Percentiles rank a stretch among this genome's conserved stretches.
phyloP scores from a whole-genome alignment of 164 flowering plant species.

The Magnolia kwangsiensis region DNA sequence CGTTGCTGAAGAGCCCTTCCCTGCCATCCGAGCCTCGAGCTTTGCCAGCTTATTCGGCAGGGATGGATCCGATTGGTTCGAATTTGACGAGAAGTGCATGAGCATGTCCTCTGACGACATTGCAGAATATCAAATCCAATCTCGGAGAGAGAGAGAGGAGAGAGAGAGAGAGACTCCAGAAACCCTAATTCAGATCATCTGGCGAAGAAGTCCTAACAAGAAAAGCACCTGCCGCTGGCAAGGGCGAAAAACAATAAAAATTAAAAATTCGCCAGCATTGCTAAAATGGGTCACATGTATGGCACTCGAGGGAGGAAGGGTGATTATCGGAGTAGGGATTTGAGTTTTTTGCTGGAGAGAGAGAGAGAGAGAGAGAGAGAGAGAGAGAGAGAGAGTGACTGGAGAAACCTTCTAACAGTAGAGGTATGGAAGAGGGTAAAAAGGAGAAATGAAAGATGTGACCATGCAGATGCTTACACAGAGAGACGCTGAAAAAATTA shows the following conservation, averaged over 20 bases:
- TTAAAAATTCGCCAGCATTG: not conserved
- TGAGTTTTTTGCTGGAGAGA: no score
- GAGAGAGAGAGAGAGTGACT: not conserved
- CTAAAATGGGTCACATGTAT: not conserved
- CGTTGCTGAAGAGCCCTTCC: constrained; percentile 47
- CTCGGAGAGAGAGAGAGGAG: not conserved
- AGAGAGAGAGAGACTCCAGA: not conserved
- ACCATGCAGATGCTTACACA: not conserved
- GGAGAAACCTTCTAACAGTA: not conserved
- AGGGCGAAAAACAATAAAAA: not conserved
- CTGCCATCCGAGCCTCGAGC: constrained; percentile 92
- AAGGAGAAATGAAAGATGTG: not conserved
- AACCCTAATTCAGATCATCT: constrained; percentile 20
- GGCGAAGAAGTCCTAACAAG: not conserved
- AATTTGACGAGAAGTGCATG: constrained; percentile 76
- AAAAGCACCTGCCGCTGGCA: not conserved
- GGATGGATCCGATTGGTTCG: constrained; percentile 86
- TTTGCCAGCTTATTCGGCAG: constrained; percentile 85
- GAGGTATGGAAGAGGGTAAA: not conserved
- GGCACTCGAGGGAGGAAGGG: no score
- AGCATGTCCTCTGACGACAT: constrained; percentile 75
- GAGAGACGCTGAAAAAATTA: not conserved
- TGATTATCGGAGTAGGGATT: no score
- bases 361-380: not conserved
- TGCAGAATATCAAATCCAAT: not conserved